phyloP scores from a whole-genome alignment of 2,329 filamentous ascomycete genomes.

The Botrytis paeoniae region DNA sequence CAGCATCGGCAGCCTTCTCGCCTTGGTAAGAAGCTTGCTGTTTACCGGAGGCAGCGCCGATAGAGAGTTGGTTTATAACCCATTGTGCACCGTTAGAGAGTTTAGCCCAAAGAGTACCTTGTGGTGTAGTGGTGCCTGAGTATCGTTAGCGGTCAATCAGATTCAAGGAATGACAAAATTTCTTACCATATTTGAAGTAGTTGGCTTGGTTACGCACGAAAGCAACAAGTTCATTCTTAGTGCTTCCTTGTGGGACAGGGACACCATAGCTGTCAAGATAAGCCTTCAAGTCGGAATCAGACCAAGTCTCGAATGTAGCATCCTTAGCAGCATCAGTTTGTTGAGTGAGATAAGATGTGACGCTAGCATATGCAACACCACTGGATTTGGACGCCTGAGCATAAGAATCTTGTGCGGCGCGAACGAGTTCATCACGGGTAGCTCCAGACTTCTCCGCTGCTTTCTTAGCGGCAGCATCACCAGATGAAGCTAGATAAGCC shows the following conservation, averaged over 20 bases:
- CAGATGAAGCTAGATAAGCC: constrained; percentile 51
- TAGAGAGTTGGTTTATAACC: constrained; percentile 47
- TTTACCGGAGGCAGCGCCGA: constrained; percentile 46
- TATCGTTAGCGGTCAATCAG: not conserved
- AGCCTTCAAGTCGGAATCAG: constrained; percentile 59
- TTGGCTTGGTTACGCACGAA: constrained; percentile 69
- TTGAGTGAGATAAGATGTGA: constrained; percentile 66
- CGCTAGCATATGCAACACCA: constrained; percentile 59
- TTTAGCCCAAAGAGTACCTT: constrained; percentile 64
- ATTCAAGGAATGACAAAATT: not conserved
- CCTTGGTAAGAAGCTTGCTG: constrained; percentile 42
- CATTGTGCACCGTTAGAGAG: constrained; percentile 48
- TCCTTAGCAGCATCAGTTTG: constrained; percentile 65
- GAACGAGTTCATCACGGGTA: constrained; percentile 70
- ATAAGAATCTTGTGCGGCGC: constrained; percentile 60
- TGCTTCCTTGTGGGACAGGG: constrained; percentile 35
- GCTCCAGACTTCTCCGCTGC: constrained; percentile 60
- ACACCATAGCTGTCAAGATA: constrained; percentile 80
- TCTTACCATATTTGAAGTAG: constrained; percentile 68
- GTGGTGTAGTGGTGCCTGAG: constrained; percentile 54
- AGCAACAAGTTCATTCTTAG: constrained; percentile 63
- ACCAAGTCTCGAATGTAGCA: constrained; percentile 70
- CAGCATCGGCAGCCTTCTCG: constrained; percentile 46
- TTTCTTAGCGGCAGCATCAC: constrained; percentile 55
- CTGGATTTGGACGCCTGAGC: constrained; percentile 57